Percentiles rank a stretch among this genome's conserved stretches.
phyloP scores from a whole-genome alignment of 2,329 filamentous ascomycete species.

The Curvularia verruculosa region DNA sequence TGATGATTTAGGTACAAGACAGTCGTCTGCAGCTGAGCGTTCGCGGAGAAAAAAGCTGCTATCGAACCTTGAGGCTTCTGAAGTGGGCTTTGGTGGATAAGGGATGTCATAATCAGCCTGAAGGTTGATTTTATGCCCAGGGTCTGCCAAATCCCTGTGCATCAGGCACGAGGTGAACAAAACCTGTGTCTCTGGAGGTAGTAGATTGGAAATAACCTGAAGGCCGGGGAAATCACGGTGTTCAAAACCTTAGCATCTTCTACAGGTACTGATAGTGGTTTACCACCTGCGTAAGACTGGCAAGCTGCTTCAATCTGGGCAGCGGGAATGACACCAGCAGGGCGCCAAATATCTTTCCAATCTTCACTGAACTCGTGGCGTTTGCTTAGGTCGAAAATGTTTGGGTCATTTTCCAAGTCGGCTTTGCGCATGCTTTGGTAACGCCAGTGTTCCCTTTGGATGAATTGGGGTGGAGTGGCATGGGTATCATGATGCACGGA shows the following conservation, averaged over 20 bases:
- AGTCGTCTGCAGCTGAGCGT: conserved; percentile 31
- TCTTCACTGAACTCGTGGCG: conserved; percentile 42
- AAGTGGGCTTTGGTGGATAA: conserved; percentile 58
- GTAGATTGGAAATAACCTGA: conserved; percentile 73
- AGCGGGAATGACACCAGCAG: conserved; percentile 36
- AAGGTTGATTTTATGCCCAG: conserved; percentile 82
- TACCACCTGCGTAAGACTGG: conserved; percentile 39
- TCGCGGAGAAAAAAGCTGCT: conserved; percentile 45
- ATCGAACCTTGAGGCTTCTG: conserved; percentile 30
- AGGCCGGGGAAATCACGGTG: conserved; percentile 61
- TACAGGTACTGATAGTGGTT: conserved; percentile 23
- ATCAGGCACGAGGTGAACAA: conserved; percentile 75
- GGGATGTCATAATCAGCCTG: conserved; percentile 78
- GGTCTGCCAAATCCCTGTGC: conserved; percentile 76
- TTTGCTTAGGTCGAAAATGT: conserved; percentile 52
- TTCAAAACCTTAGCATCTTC: conserved; percentile 45
- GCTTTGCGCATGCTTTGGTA: conserved; percentile 66
- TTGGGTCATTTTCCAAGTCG: conserved; percentile 58
- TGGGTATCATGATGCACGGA: conserved; percentile 47
- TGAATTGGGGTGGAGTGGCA: conserved; percentile 45
- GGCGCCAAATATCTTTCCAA: conserved; percentile 35
- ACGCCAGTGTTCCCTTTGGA: conserved; percentile 44
- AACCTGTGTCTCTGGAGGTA: conserved; percentile 74
- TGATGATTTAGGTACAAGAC: conserved; percentile 67
- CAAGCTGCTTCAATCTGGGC: conserved; percentile 40